Evolutionary conservation across 2,329 filamentous ascomycete genomes (phyloP).

Genomic region (Anthostomella pinea): DNA sequence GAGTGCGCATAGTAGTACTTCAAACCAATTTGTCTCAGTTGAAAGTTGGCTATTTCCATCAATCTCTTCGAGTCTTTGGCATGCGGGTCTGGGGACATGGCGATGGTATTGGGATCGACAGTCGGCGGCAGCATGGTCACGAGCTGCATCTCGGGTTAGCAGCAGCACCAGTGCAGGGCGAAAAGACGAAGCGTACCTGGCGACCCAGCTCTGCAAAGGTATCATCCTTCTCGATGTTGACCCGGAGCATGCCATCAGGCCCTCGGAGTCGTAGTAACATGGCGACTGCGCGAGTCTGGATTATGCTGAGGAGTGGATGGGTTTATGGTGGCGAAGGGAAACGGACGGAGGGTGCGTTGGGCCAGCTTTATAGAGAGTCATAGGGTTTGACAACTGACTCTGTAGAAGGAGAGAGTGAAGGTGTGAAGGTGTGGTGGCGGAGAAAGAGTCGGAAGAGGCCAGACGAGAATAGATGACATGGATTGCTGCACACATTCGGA

Average conservation of each 20-base stretch:
- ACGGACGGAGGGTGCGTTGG: background rate
- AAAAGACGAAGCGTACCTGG: constrained; percentile 38
- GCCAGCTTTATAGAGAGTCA: background rate
- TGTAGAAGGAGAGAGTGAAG: background rate
- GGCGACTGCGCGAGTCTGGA: constrained; percentile 19
- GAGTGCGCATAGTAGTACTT: constrained; percentile 40
- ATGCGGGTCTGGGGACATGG: constrained; percentile 59
- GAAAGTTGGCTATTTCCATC: constrained; percentile 54
- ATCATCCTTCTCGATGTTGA: constrained; percentile 71
- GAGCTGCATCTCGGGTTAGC: constrained; percentile 41
- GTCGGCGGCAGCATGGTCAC: constrained; percentile 57
- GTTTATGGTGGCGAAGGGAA: background rate
- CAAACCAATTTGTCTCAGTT: constrained; percentile 58
- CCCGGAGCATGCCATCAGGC: constrained; percentile 87
- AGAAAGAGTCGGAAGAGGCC: constrained; percentile 10
- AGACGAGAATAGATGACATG: constrained; percentile 1
- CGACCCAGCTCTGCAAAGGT: constrained; percentile 65
- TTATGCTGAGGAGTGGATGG: constrained; percentile 1
- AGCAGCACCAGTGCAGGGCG: background rate
- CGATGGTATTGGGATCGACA: constrained; percentile 58
- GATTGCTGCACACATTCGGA: background rate
- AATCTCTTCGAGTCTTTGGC: constrained; percentile 58
- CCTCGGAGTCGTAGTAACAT: constrained; percentile 89
- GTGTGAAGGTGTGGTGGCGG: constrained; percentile 1
- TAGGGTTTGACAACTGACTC: background rate